Percentiles rank a stretch among this genome's conserved stretches.
Conservation (phyloP, 495 filamentous ascomycete genomes). For the Pyrenopolyporus hunteri region DNA sequence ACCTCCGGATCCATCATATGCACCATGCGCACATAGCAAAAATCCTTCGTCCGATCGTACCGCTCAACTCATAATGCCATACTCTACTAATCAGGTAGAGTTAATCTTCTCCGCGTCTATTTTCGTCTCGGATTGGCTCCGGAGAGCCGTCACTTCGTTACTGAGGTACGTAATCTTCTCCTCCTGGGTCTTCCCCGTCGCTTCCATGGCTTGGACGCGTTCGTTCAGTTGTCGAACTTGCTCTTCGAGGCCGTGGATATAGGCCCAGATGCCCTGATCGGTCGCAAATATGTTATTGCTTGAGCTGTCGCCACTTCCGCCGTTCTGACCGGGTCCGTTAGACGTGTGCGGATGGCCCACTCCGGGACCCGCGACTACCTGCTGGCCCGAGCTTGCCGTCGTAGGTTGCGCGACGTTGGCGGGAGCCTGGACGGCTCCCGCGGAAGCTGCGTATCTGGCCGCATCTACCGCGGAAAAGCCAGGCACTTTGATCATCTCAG, state of each 20-base stretch:
- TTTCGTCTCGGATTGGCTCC: slow-evolving; percentile 41
- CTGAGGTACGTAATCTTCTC: slow-evolving; percentile 48
- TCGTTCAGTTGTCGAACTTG: slow-evolving; percentile 51
- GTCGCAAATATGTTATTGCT: slow-evolving; percentile 53
- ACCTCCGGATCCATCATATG: slow-evolving; percentile 18
- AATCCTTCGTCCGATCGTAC: slow-evolving; percentile 18
- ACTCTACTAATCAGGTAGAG: slow-evolving; percentile 10
- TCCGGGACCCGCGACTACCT: slow-evolving; percentile 12
- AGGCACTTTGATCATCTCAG: slow-evolving; percentile 42
- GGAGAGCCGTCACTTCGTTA: slow-evolving; percentile 45
- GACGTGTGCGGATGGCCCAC: slow-evolving; percentile 34
- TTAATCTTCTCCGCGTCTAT: slow-evolving; percentile 24
- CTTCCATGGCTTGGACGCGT: slow-evolving; percentile 52
- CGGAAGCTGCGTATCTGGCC: slow-evolving; percentile 52
- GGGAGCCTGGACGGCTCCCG: slow-evolving; percentile 40
- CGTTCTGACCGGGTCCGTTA: slow-evolving; percentile 34
- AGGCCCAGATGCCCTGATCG: slow-evolving; percentile 55
- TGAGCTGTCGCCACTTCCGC: slow-evolving; percentile 45
- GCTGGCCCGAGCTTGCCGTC: slow-evolving; percentile 34
- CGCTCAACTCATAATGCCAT: slow-evolving; percentile 24
- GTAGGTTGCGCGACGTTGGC: slow-evolving; percentile 25
- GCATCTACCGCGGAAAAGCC: slow-evolving; percentile 57
- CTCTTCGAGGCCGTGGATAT: slow-evolving; percentile 58
- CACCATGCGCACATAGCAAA: slow-evolving; percentile 24
- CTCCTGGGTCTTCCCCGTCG: slow-evolving; percentile 43